Conservation (phyloP, 1,284 basidiomycete species). For the Ceratobasidium sp. region DNA sequence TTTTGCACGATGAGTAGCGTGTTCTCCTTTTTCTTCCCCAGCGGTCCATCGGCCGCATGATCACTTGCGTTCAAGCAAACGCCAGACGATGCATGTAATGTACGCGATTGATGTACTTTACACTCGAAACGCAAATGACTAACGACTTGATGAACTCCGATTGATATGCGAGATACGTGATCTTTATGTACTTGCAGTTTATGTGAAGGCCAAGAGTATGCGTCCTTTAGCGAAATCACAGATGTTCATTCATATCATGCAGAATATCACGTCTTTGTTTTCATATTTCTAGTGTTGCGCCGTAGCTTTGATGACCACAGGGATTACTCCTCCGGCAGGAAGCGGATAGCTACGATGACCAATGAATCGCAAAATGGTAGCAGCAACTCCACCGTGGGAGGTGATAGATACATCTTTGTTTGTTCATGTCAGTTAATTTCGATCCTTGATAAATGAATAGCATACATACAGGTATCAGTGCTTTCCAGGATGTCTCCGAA, state of each 20-base stretch:
- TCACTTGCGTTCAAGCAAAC: conserved; percentile 34
- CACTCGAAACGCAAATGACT: conserved; percentile 17
- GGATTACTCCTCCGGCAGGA: conserved; percentile 23
- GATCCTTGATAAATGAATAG: neutral
- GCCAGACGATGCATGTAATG: conserved; percentile 44
- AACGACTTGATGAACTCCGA: conserved; percentile 35
- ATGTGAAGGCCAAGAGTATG: conserved; percentile 8
- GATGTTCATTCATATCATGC: conserved; percentile 1
- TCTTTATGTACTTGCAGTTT: conserved; percentile 33
- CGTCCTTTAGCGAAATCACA: conserved; percentile 2
- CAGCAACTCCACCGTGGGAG: conserved; percentile 25
- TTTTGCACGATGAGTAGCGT: conserved; percentile 28
- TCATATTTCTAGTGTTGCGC: neutral
- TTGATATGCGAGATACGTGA: conserved; percentile 1
- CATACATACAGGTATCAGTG: conserved; percentile 64
- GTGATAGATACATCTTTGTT: conserved; percentile 34
- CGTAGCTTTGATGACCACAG: conserved; percentile 40
- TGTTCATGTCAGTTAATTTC: neutral
- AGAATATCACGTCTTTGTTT: neutral
- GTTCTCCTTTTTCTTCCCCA: conserved; percentile 12
- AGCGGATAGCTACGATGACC: conserved; percentile 32
- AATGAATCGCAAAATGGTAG: conserved; percentile 36
- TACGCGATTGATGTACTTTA: conserved; percentile 17
- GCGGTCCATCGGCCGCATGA: conserved; percentile 15
- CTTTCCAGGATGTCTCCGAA: conserved; percentile 62